phyloP scores from a whole-genome alignment of 495 filamentous ascomycete species.

The Chaetomidium leptoderma region DNA sequence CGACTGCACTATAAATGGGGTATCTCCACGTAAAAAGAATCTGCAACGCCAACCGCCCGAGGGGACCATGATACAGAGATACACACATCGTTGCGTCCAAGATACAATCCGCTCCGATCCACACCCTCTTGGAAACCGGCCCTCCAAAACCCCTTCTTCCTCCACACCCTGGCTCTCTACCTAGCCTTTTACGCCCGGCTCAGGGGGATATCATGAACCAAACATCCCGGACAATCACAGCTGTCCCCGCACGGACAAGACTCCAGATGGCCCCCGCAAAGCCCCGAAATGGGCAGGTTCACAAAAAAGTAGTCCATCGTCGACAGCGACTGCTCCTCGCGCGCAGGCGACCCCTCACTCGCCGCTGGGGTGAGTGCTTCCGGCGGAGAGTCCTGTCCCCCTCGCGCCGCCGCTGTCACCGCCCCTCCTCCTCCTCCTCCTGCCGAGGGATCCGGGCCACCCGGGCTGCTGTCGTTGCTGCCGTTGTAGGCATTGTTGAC shows the following conservation, averaged over 20 bases:
- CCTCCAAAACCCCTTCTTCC: no score
- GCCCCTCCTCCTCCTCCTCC: not conserved
- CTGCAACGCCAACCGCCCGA: no score
- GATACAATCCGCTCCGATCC: not conserved
- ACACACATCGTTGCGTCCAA: not conserved
- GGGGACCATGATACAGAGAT: no score
- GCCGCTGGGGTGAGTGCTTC: conserved; percentile 29
- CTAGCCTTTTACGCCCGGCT: not conserved
- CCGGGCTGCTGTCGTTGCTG: conserved; percentile 16
- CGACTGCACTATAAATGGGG: no score
- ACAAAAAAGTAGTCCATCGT: conserved; percentile 49
- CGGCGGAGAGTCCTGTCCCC: conserved; percentile 19
- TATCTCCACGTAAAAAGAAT: no score
- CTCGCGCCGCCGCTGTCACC: conserved; percentile 10
- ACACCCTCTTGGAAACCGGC: not conserved
- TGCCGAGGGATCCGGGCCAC: not conserved
- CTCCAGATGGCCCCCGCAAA: conserved; percentile 35
- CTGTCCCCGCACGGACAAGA: conserved; percentile 51
- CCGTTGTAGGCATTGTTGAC: conserved; percentile 40
- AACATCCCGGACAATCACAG: conserved; percentile 50
- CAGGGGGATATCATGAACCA: conserved; percentile 21
- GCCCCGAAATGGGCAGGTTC: conserved; percentile 36
- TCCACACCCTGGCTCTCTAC: not conserved
- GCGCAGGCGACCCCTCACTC: conserved; percentile 38
- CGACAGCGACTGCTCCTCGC: conserved; percentile 43